Percentiles rank a stretch among this genome's conserved stretches.
Evolutionary conservation across 1,139 yeast species (phyloP).

Genomic region (Suhomyces wounanorum): DNA sequence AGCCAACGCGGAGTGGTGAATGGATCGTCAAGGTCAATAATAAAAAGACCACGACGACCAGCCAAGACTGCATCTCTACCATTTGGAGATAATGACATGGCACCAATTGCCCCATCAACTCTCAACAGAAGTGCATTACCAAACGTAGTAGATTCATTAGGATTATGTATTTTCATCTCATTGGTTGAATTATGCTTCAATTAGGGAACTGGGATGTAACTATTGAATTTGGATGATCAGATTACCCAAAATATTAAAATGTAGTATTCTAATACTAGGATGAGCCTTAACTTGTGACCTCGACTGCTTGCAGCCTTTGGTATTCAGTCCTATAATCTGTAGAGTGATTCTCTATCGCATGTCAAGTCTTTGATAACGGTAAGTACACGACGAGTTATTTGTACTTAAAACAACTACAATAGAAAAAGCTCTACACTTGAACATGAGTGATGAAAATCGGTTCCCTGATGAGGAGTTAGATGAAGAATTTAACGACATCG

Average conservation of each 20-base stretch:
- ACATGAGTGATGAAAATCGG: slow-evolving; percentile 13
- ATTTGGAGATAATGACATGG: slow-evolving; percentile 89
- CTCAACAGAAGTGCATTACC: slow-evolving; percentile 79
- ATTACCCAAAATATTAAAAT: not conserved
- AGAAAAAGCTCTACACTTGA: not conserved
- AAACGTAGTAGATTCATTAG: slow-evolving; percentile 54
- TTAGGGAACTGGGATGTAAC: not conserved
- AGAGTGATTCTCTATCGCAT: not conserved
- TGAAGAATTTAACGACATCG: slow-evolving; percentile 21
- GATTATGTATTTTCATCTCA: slow-evolving; percentile 10
- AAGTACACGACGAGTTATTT: not conserved
- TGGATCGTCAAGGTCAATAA: slow-evolving; percentile 94
- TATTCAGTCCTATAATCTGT: not conserved
- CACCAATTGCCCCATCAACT: slow-evolving; percentile 92
- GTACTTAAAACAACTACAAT: not conserved
- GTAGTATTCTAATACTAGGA: not conserved
- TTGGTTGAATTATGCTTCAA: not conserved
- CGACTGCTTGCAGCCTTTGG: not conserved
- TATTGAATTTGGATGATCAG: not conserved
- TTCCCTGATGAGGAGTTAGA: slow-evolving; percentile 36
- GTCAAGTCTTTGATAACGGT: not conserved
- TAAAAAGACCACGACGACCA: slow-evolving; percentile 81
- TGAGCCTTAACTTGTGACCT: not conserved
- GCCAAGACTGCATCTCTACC: slow-evolving; percentile 95
- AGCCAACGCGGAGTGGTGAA: slow-evolving; percentile 93